Base-by-base conservation (phyloP, 306 rosid genomes). In the Carpinus fangiana region DNA sequence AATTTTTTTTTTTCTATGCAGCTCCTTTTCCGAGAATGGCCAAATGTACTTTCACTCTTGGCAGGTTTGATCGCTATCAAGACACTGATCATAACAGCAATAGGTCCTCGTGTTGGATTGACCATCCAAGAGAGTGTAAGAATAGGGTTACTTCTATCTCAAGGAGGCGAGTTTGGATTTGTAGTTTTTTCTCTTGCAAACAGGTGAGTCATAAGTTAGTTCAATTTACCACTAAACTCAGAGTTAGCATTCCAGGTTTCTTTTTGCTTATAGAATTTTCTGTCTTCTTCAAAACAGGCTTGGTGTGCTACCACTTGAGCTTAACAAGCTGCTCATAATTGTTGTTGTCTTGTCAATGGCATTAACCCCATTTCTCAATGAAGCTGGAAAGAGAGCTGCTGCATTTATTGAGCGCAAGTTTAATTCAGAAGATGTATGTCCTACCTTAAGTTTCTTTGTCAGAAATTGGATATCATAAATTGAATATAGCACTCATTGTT, bases 331-430 rank as follows among this genome's bases (percentile, higher is more conserved):
- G 82, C 98, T 96, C 65, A 96, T 96, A 73, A 93, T 96, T 78
- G 95, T 96, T 84, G 99, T 96, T 73, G 98, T 96, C 69, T 88
- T 96, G 82, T 96, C 99, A 76, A 93, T 96, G 99, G 98, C 98
- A 72, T 84, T 96, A 74, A 93, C 99, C 53, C 99, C 98, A 10
- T 84, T 89, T 80, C 99, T 96, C 74, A 96, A 93, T 75, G 98
- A 96, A 78, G 97, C 97, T 90, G 99, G 99, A 90, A 87, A 91
- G 79, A 90, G 87, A 81, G 98, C 97, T 75, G 92, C 92, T 70
- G 89, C 79, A 67, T 89, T 85, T 56, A 79, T 96, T 78, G 95
- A 87, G 70, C 84, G 83, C 4, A 93, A 83, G 41, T 88, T 51
- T 76, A 83, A 86, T 71, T 45, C 68, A 48, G 92, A 82, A 28